Evolutionary conservation across 1,139 yeast species (phyloP).

Genomic region (Ogataea hybrid): DNA sequence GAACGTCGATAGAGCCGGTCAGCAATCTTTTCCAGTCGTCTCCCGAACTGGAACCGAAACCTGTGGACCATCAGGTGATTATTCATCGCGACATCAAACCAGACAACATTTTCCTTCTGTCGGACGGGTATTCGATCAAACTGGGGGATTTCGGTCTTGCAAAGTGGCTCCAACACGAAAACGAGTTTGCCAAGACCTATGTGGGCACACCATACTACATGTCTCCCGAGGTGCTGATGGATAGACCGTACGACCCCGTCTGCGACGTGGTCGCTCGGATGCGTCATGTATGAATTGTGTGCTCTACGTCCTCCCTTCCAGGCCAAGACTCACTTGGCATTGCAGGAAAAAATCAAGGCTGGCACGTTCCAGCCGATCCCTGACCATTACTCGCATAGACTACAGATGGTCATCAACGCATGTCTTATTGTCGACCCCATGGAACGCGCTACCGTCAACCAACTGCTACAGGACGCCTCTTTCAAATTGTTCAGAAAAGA

Average conservation of each 20-base stretch:
- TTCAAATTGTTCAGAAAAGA: slow-evolving; percentile 79
- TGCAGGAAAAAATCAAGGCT: slow-evolving; percentile 74
- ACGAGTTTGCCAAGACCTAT: slow-evolving; percentile 73
- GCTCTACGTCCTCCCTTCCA: slow-evolving; percentile 89
- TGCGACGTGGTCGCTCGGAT: slow-evolving; percentile 79
- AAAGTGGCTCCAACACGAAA: slow-evolving; percentile 65
- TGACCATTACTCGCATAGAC: slow-evolving; percentile 67
- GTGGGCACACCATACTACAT: slow-evolving; percentile 85
- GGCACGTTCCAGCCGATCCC: slow-evolving; percentile 76
- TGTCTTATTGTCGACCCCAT: slow-evolving; percentile 76
- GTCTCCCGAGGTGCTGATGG: slow-evolving; percentile 85
- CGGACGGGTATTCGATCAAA: slow-evolving; percentile 51
- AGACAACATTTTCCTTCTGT: slow-evolving; percentile 73
- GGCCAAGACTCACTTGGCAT: slow-evolving; percentile 83
- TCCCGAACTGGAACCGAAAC: slow-evolving; percentile 31
- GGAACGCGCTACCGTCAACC: slow-evolving; percentile 75
- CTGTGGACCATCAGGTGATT: slow-evolving; percentile 44
- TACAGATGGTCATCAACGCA: slow-evolving; percentile 67
- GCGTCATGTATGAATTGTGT: slow-evolving; percentile 90
- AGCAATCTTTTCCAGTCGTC: slow-evolving; percentile 35
- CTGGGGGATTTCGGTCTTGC: slow-evolving; percentile 70
- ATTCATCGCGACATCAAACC: slow-evolving; percentile 91
- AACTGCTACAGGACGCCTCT: slow-evolving; percentile 71
- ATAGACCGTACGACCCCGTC: slow-evolving; percentile 77
- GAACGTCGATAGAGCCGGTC: slow-evolving; percentile 70